Percentiles rank a stretch among this genome's conserved stretches.
Conservation (phyloP, 1,284 basidiomycete genomes). For the Naganishia albida region DNA sequence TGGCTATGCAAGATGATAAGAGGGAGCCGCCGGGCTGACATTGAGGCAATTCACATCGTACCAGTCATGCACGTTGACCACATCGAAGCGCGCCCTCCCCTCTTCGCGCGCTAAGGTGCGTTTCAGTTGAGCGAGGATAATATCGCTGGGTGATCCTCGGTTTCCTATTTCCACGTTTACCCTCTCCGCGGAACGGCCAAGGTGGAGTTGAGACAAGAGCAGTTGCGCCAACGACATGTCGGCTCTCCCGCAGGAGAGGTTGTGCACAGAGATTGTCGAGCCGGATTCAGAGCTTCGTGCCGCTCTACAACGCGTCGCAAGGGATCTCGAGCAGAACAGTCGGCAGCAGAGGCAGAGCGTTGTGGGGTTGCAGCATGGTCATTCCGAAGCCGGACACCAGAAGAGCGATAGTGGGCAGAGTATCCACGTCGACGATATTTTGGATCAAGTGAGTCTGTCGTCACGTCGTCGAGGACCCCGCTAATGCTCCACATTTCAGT, state of each 20-base stretch:
- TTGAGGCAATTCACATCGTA: too few relatives aligned
- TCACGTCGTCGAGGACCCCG: not conserved
- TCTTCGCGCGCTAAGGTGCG: not conserved
- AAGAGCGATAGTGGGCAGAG: not conserved
- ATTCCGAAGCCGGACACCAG: not conserved
- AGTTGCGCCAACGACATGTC: slow-evolving; percentile 2
- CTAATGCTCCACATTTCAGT: not conserved
- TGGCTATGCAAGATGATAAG: too few relatives aligned
- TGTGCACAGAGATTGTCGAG: not conserved
- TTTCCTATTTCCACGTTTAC: slow-evolving; percentile 13
- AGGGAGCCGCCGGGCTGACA: too few relatives aligned
- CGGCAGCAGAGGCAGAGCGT: slow-evolving; percentile 2
- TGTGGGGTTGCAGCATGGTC: not conserved
- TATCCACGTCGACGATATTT: slow-evolving; percentile 24
- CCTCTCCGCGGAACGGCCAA: slow-evolving; percentile 4
- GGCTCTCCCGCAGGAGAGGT: slow-evolving; percentile 3
- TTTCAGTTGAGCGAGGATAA: not conserved
- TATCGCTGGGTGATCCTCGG: not conserved
- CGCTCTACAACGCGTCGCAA: slow-evolving; percentile 19
- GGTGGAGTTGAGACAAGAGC: too few relatives aligned
- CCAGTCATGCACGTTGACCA: too few relatives aligned
- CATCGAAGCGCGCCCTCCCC: too few relatives aligned
- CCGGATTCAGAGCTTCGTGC: slow-evolving; percentile 22
- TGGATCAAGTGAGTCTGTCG: slow-evolving; percentile 10
- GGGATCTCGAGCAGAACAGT: slow-evolving; percentile 11